Evolutionary conservation across 1,284 basidiomycete genomes (phyloP), one percentile per base, ranked within the genome.

Genomic region (Exobasidium cylindrosporum): DNA sequence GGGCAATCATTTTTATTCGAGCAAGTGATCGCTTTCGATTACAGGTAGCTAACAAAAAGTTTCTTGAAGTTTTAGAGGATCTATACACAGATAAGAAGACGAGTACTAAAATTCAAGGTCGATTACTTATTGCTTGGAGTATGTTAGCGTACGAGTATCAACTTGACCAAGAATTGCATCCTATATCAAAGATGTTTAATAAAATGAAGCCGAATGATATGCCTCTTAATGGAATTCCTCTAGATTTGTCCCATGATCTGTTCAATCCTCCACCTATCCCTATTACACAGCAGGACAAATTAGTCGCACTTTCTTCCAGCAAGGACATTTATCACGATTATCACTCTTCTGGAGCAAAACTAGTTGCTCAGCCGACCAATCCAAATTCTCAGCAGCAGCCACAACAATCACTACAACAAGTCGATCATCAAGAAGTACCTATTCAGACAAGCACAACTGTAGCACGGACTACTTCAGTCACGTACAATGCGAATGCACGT

Each of bases 171-270:
- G 75, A 77, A 14, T 57, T 77, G 30, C 52, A 32, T 0, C 14
- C 54, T 1, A 62, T 77, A 21, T 77, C 76, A 14, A 75, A 69
- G 58, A 63, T 62, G 43, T 77, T 70, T 64, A 77, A 77, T 52
- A 69, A 69, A 61, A 57, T 72, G 46, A 65, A 64, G 57, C 72
- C 72, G 1, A 64, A 43, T 26, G 72, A 73, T 32, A 46, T 68
- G 3, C 65, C 66, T 2, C 63, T 69, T 49, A 64, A 77, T 43
- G 75, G 69, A 1, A 64, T 66, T 35, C 65, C 68, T 17, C 52
- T 72, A 23, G 68, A 63, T 43, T 43, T 43, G 17, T 17, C 40
- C 5, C 54, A 65, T 23, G 52, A 45, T 24, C 45, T 56, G 26
- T 67, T 66, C 32, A 55, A 62, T 32, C 63, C 62, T 49, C 28